Evolutionary conservation across 2,329 filamentous ascomycete genomes (phyloP).

Genomic region (Beauveria scarabaeidicola): DNA sequence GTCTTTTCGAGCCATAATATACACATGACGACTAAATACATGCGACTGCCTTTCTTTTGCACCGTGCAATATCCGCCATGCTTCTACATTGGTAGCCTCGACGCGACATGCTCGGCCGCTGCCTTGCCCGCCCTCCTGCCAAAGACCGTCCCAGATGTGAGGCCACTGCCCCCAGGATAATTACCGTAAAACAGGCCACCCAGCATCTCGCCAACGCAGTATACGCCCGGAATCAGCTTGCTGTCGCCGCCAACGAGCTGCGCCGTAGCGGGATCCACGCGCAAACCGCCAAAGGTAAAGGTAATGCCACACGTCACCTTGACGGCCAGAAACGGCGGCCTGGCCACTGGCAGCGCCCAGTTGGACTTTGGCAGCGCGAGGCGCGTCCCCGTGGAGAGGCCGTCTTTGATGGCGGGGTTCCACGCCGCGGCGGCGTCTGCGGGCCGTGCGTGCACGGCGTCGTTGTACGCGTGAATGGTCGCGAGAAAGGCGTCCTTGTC

Average conservation of each 20-base stretch:
- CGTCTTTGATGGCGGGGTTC: conserved; percentile 54
- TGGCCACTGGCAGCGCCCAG: conserved; percentile 52
- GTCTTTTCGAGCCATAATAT: not conserved
- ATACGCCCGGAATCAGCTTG: conserved; percentile 44
- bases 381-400: conserved; percentile 46
- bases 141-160: conserved; percentile 51
- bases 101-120: conserved; percentile 18
- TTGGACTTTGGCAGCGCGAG: conserved; percentile 53
- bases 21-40: not conserved
- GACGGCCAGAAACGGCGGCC: conserved; percentile 53
- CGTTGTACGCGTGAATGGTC: conserved; percentile 49
- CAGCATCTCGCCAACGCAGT: conserved; percentile 57
- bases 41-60: no score
- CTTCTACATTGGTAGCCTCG: not conserved
- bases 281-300: conserved; percentile 59
- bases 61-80: no score
- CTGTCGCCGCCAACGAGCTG: conserved; percentile 40
- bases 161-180: conserved; percentile 53
- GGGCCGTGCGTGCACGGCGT: conserved; percentile 40
- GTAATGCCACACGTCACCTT: conserved; percentile 58
- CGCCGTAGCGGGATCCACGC: conserved; percentile 45
- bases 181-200: conserved; percentile 56
- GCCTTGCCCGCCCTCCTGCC: conserved; percentile 31
- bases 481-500: conserved; percentile 37
- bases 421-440: conserved; percentile 39